phyloP scores from a whole-genome alignment of 2,329 filamentous ascomycete genomes.

The Myriangium duriaei region DNA sequence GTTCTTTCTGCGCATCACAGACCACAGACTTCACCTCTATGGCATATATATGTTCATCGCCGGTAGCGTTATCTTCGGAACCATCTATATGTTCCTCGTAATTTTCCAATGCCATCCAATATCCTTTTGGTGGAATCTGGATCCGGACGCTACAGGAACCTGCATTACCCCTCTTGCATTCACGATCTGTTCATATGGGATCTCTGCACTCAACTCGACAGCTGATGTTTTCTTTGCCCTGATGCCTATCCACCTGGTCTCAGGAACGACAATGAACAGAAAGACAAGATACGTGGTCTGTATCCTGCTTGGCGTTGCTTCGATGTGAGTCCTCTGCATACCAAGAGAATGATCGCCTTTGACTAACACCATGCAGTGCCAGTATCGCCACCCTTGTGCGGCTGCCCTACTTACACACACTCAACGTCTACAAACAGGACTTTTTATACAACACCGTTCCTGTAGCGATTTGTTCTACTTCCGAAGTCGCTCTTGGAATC shows the following conservation, averaged over 20 bases:
- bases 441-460: constrained; percentile 33
- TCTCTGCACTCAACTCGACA: constrained; percentile 21
- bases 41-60: constrained; percentile 35
- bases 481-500: constrained; percentile 23
- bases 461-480: constrained; percentile 23
- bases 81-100: constrained; percentile 39
- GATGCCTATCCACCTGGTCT: constrained; percentile 26
- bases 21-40: constrained; percentile 31
- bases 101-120: constrained; percentile 43
- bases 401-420: constrained; percentile 29
- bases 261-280: constrained; percentile 24
- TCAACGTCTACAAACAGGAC: constrained; percentile 27
- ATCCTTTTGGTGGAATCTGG: constrained; percentile 38
- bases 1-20: constrained; percentile 41
- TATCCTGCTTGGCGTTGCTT: constrained; percentile 23
- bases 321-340: constrained; percentile 13
- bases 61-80: constrained; percentile 32
- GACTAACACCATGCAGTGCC: constrained; percentile 23
- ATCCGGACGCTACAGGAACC: constrained; percentile 23
- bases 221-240: constrained; percentile 27
- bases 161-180: constrained; percentile 20
- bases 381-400: constrained; percentile 40
- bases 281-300: constrained; percentile 23
- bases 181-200: constrained; percentile 10
- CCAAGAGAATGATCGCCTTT: background rate